Conservation (phyloP, 2,329 filamentous ascomycete genomes). For the Aureobasidium uvarum region DNA sequence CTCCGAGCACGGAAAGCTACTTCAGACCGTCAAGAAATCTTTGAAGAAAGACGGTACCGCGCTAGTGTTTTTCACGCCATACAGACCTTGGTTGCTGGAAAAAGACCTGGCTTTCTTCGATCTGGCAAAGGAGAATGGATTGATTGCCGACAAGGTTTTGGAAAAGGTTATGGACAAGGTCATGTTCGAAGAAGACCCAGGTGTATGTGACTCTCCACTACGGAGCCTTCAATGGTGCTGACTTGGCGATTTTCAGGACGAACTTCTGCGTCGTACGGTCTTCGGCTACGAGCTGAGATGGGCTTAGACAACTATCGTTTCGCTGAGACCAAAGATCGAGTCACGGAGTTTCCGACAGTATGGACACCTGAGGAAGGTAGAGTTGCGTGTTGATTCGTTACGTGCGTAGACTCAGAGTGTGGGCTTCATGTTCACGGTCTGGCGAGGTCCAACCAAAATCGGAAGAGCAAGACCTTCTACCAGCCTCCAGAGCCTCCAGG, state of each 20-base stretch:
- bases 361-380: background rate
- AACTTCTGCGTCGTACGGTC: conserved; percentile 76
- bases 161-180: conserved; percentile 81
- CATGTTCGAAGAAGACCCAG: conserved; percentile 85
- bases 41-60: conserved; percentile 64
- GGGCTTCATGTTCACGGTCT: background rate
- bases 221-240: background rate
- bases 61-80: conserved; percentile 91
- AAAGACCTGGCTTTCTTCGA: conserved; percentile 88
- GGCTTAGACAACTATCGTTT: conserved; percentile 37
- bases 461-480: background rate
- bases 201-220: conserved; percentile 49
- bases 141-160: conserved; percentile 74
- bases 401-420: background rate
- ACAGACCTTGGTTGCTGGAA: conserved; percentile 83
- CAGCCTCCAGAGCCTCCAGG: conserved; percentile 13
- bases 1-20: conserved; percentile 75
- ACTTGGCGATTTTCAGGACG: conserved; percentile 53
- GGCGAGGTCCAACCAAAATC: background rate
- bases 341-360: no score
- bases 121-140: conserved; percentile 65
- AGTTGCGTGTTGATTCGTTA: background rate
- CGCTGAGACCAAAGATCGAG: background rate
- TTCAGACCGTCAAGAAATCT: conserved; percentile 67
- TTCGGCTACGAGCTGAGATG: conserved; percentile 74